Evolutionary conservation across 768 basidiomycete genomes (phyloP).

Genomic region (Boletus sensibilis): DNA sequence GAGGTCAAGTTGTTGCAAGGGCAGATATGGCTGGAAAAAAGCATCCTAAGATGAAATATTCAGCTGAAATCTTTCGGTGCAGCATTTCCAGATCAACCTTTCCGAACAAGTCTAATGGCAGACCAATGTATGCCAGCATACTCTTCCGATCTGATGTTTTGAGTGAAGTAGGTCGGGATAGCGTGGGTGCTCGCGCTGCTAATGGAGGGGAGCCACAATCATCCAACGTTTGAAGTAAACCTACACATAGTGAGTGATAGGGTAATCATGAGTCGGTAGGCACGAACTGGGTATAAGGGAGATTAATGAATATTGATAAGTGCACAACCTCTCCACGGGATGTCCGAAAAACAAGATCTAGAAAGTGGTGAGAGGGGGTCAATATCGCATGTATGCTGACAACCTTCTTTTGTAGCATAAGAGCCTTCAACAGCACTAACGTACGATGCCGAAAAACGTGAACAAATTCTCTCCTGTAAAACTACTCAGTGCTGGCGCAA

Average conservation of each 20-base stretch:
- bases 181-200: slow-evolving; percentile 54
- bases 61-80: background rate
- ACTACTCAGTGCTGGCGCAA: background rate
- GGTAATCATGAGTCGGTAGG: background rate
- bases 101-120: slow-evolving; percentile 94
- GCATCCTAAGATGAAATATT: slow-evolving; percentile 54
- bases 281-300: slow-evolving; percentile 80
- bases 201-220: slow-evolving; percentile 91
- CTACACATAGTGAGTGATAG: slow-evolving; percentile 37
- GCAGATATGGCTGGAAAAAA: slow-evolving; percentile 97
- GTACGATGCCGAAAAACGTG: slow-evolving; percentile 93
- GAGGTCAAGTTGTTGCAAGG: slow-evolving; percentile 91
- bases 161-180: slow-evolving; percentile 74
- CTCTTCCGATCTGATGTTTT: slow-evolving; percentile 88
- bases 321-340: slow-evolving; percentile 93
- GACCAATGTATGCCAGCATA: slow-evolving; percentile 86
- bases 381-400: slow-evolving; percentile 14
- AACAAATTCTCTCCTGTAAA: slow-evolving; percentile 78
- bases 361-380: slow-evolving; percentile 7
- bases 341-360: slow-evolving; percentile 97
- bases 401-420: slow-evolving; percentile 92
- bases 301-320: slow-evolving; percentile 96
- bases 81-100: slow-evolving; percentile 47
- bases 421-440: slow-evolving; percentile 87
- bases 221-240: slow-evolving; percentile 82